Conservation (phyloP, 192 early-diverging fungal species). For the Coemansia aciculifera region DNA sequence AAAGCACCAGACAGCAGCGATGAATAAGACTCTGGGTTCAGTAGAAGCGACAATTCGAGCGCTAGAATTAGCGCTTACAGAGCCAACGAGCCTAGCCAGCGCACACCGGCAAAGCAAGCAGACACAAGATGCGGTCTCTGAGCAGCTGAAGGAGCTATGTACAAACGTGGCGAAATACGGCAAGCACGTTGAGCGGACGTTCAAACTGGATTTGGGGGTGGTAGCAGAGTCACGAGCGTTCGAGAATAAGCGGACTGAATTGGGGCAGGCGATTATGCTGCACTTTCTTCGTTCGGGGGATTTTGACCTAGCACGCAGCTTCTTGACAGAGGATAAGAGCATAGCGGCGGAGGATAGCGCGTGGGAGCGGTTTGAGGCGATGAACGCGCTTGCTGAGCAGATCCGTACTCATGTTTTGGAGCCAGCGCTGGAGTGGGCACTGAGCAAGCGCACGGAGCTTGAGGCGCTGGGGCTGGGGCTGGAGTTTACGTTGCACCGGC, state of each 20-base stretch:
- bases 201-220: slow-evolving; percentile 64
- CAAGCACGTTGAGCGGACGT: slow-evolving; percentile 76
- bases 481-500: slow-evolving; percentile 86
- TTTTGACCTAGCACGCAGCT: slow-evolving; percentile 71
- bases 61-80: slow-evolving; percentile 29
- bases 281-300: slow-evolving; percentile 89
- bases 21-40: slow-evolving; percentile 45
- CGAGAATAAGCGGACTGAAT: slow-evolving; percentile 63
- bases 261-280: slow-evolving; percentile 64
- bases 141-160: slow-evolving; percentile 68
- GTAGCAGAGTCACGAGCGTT: slow-evolving; percentile 74
- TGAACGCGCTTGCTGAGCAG: slow-evolving; percentile 74
- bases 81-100: neutral
- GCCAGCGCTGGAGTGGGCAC: slow-evolving; percentile 78
- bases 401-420: slow-evolving; percentile 58
- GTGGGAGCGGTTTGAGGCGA: slow-evolving; percentile 71
- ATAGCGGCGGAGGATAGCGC: slow-evolving; percentile 52
- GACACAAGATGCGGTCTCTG: slow-evolving; percentile 31
- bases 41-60: slow-evolving; percentile 53
- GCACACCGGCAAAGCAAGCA: neutral
- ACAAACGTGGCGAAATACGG: slow-evolving; percentile 63
- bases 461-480: slow-evolving; percentile 56
- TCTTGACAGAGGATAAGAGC: slow-evolving; percentile 41
- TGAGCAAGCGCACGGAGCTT: slow-evolving; percentile 58
- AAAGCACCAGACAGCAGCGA: slow-evolving; percentile 61